phyloP scores from a whole-genome alignment of 1,139 yeast species.

The Geotrichum restrictum region DNA sequence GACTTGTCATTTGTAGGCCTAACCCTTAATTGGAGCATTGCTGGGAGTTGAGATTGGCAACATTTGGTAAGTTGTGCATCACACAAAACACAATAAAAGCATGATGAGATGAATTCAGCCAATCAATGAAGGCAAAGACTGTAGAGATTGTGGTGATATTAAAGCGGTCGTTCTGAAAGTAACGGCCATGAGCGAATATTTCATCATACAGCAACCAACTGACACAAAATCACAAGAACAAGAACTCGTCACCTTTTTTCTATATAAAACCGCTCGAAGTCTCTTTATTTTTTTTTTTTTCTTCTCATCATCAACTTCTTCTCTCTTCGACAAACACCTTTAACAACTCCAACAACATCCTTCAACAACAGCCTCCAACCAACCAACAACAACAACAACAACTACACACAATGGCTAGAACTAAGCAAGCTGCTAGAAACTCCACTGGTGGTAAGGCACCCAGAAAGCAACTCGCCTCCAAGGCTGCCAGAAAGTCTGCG shows the following conservation, averaged over 20 bases:
- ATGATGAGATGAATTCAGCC: not conserved
- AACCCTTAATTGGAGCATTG: not conserved
- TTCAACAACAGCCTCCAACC: too few relatives aligned
- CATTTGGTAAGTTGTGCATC: not conserved
- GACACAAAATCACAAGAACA: too few relatives aligned
- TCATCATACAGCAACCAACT: not conserved
- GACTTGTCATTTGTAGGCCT: not conserved
- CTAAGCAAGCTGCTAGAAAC: conserved; percentile 97
- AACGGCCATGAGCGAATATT: not conserved
- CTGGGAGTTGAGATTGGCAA: not conserved
- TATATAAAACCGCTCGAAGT: not conserved
- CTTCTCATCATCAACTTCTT: not conserved
- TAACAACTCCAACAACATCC: too few relatives aligned
- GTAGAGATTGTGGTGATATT: not conserved
- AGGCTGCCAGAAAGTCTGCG: conserved; percentile 98
- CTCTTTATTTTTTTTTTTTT: not conserved
- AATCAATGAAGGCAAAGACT: not conserved
- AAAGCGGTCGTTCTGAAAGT: not conserved
- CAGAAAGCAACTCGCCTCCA: conserved; percentile 97
- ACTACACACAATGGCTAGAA: conserved; percentile 76
- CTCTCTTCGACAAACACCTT: not conserved
- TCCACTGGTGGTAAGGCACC: conserved; percentile 99
- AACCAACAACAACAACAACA: too few relatives aligned
- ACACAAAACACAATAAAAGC: not conserved
- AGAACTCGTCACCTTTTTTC: too few relatives aligned